Percentiles rank a stretch among this genome's conserved stretches.
phyloP scores from a whole-genome alignment of 2,329 filamentous ascomycete species.

The Pestalotiopsis sp. region DNA sequence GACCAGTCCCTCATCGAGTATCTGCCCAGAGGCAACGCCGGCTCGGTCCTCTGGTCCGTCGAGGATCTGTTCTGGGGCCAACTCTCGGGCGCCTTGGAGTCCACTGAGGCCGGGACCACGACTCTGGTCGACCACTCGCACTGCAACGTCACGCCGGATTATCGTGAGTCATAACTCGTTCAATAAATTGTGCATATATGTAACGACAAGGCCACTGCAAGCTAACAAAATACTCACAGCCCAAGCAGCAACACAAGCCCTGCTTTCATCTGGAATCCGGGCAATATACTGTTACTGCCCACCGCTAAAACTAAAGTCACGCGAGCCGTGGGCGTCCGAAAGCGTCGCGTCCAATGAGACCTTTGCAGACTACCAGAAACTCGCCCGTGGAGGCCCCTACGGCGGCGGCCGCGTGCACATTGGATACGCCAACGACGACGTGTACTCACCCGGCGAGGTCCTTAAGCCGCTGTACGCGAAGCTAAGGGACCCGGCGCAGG shows the following conservation, averaged over 20 bases:
- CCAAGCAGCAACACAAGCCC: constrained; percentile 40
- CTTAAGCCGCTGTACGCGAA: constrained; percentile 39
- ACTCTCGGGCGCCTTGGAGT: constrained; percentile 41
- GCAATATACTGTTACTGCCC: constrained; percentile 47
- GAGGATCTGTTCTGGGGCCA: constrained; percentile 52
- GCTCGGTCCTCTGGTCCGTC: constrained; percentile 36
- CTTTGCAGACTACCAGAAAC: constrained; percentile 36
- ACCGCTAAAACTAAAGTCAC: constrained; percentile 31
- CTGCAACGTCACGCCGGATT: constrained; percentile 32
- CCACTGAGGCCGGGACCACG: constrained; percentile 45
- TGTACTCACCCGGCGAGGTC: constrained; percentile 39
- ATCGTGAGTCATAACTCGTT: constrained; percentile 26
- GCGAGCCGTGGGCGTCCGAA: constrained; percentile 29
- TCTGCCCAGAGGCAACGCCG: constrained; percentile 37
- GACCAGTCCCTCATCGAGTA: constrained; percentile 30
- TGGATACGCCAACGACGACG: constrained; percentile 46
- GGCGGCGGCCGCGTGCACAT: constrained; percentile 39
- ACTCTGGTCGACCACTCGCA: constrained; percentile 43
- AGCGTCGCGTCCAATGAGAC: constrained; percentile 37
- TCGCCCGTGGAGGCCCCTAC: constrained; percentile 33
- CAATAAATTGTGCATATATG: constrained; percentile 1
- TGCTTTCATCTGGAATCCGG: constrained; percentile 46
- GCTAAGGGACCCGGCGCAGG: constrained; percentile 31
- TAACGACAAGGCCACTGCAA: background rate
- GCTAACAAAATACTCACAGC: constrained; percentile 19